Conservation (phyloP, 345 rosid species). For the Limnanthes douglasii region DNA sequence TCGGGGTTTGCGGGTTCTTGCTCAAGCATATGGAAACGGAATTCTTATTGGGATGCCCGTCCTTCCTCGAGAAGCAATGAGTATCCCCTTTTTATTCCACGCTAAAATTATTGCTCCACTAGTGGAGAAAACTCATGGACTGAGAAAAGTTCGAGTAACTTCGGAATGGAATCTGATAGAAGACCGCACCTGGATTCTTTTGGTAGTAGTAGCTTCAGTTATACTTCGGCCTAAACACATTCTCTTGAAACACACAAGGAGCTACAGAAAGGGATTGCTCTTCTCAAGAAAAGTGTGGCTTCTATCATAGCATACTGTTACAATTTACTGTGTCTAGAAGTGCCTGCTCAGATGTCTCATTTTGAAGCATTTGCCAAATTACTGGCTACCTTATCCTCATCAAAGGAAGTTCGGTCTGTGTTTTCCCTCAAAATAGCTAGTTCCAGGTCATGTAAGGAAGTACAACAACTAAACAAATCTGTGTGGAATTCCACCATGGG, state of each 20-base stretch:
- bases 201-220: conserved; percentile 56
- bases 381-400: conserved; percentile 57
- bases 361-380: conserved; percentile 90
- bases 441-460: conserved; percentile 89
- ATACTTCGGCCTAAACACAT: conserved; percentile 64
- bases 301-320: conserved; percentile 79
- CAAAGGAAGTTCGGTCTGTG: conserved; percentile 74
- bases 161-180: conserved; percentile 90
- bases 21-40: no score
- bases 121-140: conserved; percentile 83
- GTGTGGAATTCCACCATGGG: conserved; percentile 51
- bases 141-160: conserved; percentile 77
- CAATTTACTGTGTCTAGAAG: conserved; percentile 61
- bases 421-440: conserved; percentile 62
- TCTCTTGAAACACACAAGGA: conserved; percentile 76
- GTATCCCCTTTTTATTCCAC: conserved; percentile 91
- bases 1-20: no score
- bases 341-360: conserved; percentile 75
- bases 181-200: conserved; percentile 49
- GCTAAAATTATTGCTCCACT: conserved; percentile 71
- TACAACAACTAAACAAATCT: conserved; percentile 66
- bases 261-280: conserved; percentile 87
- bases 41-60: no score
- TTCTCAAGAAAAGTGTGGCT: conserved; percentile 93
- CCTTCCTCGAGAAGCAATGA: no score